Conservation (phyloP, 345 rosid species). For the Hibiscus syriacus region DNA sequence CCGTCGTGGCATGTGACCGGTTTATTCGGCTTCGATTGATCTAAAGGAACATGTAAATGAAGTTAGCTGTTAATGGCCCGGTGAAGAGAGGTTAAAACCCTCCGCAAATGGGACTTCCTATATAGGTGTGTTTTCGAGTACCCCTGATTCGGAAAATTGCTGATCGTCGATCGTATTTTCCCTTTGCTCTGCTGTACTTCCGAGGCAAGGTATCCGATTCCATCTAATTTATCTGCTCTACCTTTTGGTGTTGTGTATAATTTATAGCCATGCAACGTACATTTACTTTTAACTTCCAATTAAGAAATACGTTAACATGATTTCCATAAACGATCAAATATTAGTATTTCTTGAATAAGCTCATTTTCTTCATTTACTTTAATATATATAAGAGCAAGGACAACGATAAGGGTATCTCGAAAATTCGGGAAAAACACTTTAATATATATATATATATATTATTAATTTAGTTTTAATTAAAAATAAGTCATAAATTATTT, state of each 20-base stretch:
- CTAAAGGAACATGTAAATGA: not conserved
- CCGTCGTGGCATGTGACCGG: not conserved
- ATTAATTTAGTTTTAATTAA: too few species aligned
- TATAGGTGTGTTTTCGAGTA: not conserved
- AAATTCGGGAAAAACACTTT: too few species aligned
- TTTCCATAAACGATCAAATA: not conserved
- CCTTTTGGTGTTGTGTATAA: not conserved
- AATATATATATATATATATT: too few species aligned
- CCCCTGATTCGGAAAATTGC: not conserved
- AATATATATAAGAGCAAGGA: too few species aligned
- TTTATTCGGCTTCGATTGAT: not conserved
- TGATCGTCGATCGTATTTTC: not conserved
- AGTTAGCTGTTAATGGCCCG: not conserved
- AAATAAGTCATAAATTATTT: too few species aligned
- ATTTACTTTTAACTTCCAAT: slow-evolving; percentile 5
- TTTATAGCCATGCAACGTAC: not conserved
- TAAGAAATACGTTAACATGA: not conserved
- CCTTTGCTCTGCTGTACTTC: not conserved
- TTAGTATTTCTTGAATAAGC: not conserved
- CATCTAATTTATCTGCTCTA: not conserved
- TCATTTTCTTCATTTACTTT: not conserved
- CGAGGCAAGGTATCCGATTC: not conserved
- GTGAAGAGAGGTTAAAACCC: not conserved
- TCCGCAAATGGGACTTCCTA: not conserved
- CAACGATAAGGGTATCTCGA: too few species aligned